Evolutionary conservation across 129 eudicot genomes (phyloP).

Genomic region (Logfia minima): DNA sequence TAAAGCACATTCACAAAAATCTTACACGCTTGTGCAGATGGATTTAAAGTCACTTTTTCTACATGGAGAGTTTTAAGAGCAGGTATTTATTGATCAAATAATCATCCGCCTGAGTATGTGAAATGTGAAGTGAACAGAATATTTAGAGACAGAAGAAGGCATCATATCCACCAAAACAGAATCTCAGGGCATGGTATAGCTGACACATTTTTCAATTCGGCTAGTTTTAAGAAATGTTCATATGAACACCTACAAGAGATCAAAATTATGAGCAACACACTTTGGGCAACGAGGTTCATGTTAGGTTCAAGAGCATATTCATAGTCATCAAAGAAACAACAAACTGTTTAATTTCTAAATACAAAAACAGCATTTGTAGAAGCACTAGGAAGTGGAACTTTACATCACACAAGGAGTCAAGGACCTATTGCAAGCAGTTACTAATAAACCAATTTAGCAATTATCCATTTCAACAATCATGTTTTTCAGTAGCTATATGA

Average conservation of each 20-base stretch:
- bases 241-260: conserved; percentile 4
- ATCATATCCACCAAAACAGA: neutral
- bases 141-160: neutral
- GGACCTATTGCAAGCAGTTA: neutral
- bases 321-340: neutral
- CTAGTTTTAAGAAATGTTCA: neutral
- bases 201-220: neutral
- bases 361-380: conserved; percentile 20
- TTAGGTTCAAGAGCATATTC: neutral
- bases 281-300: conserved; percentile 1
- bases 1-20: neutral
- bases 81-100: neutral
- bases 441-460: too few species aligned
- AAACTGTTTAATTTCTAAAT: neutral
- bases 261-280: neutral
- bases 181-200: neutral
- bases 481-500: too few species aligned
- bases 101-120: neutral
- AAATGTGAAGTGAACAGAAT: neutral
- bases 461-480: too few species aligned
- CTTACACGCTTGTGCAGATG: neutral
- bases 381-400: neutral
- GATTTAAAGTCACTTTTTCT: neutral
- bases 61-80: neutral
- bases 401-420: neutral